Conservation (phyloP, 495 filamentous ascomycete genomes). For the Aspergillus baeticus region DNA sequence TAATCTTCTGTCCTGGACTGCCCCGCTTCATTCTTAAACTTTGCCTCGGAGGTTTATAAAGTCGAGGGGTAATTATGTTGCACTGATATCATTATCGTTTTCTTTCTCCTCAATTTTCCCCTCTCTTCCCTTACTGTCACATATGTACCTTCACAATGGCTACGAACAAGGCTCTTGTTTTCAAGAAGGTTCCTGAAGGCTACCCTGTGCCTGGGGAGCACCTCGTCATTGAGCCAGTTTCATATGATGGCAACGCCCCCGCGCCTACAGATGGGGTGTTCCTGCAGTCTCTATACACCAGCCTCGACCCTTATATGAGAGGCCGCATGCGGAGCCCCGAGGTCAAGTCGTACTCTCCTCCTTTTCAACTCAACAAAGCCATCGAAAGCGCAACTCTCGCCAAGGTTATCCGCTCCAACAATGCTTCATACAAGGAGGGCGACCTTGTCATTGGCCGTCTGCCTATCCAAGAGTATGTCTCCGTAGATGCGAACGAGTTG, state of each 20-base stretch:
- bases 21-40: slow-evolving; percentile 7
- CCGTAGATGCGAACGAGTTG: slow-evolving; percentile 29
- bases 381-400: slow-evolving; percentile 57
- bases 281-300: slow-evolving; percentile 71
- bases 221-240: slow-evolving; percentile 63
- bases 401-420: slow-evolving; percentile 66
- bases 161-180: slow-evolving; percentile 77
- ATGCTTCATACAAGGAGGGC: slow-evolving; percentile 58
- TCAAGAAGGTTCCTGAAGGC: slow-evolving; percentile 66
- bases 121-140: not conserved
- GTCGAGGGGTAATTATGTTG: not conserved
- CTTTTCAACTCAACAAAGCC: slow-evolving; percentile 55
- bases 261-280: slow-evolving; percentile 70
- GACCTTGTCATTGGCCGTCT: slow-evolving; percentile 63
- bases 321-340: slow-evolving; percentile 57
- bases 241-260: slow-evolving; percentile 63
- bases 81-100: slow-evolving; percentile 3
- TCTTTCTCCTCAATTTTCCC: not conserved
- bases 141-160: slow-evolving; percentile 24
- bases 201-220: slow-evolving; percentile 72
- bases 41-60: slow-evolving; percentile 9
- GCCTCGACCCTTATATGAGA: slow-evolving; percentile 88
- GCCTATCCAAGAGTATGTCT: slow-evolving; percentile 61
- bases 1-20: slow-evolving; percentile 12
- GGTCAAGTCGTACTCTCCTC: slow-evolving; percentile 61